Percentiles rank a stretch among this genome's conserved stretches.
These are phyloP conservation scores for Pichia sp. DNA, from an alignment of 1,139 yeast species.

Conservation along the genomic window DNA sequence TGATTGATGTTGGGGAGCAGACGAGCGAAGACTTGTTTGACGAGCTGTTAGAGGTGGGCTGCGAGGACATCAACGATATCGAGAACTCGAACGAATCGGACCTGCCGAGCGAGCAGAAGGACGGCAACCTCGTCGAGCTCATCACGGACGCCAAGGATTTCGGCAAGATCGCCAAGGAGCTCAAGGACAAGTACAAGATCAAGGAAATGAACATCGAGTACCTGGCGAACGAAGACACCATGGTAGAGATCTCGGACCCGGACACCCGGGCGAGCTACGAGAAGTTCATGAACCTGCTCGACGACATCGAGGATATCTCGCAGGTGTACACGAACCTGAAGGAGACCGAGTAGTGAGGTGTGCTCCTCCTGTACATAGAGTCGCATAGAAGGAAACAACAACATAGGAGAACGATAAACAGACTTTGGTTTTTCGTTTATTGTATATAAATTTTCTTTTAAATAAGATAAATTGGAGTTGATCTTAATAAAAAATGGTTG, in stretches of 20 bases:
- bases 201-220: slow-evolving; percentile 70
- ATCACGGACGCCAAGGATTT: slow-evolving; percentile 63
- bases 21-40: slow-evolving; percentile 49
- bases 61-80: slow-evolving; percentile 66
- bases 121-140: slow-evolving; percentile 33
- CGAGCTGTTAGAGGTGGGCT: slow-evolving; percentile 71
- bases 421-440: background rate
- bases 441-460: background rate
- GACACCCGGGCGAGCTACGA: slow-evolving; percentile 49
- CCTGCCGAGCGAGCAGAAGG: slow-evolving; percentile 11
- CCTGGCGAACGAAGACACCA: slow-evolving; percentile 59
- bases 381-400: too few relatives aligned
- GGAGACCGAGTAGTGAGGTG: background rate
- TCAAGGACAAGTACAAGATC: slow-evolving; percentile 58
- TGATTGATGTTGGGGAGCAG: slow-evolving; percentile 39
- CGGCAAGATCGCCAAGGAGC: slow-evolving; percentile 53
- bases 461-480: background rate
- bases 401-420: too few relatives aligned
- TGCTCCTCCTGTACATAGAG: background rate
- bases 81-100: slow-evolving; percentile 26
- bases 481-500: background rate
- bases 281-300: slow-evolving; percentile 59
- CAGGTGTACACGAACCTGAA: slow-evolving; percentile 62
- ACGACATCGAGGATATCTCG: slow-evolving; percentile 76
- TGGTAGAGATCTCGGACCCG: slow-evolving; percentile 51